Conservation (phyloP, 2,329 filamentous ascomycete species). For the Claviceps capensis region DNA sequence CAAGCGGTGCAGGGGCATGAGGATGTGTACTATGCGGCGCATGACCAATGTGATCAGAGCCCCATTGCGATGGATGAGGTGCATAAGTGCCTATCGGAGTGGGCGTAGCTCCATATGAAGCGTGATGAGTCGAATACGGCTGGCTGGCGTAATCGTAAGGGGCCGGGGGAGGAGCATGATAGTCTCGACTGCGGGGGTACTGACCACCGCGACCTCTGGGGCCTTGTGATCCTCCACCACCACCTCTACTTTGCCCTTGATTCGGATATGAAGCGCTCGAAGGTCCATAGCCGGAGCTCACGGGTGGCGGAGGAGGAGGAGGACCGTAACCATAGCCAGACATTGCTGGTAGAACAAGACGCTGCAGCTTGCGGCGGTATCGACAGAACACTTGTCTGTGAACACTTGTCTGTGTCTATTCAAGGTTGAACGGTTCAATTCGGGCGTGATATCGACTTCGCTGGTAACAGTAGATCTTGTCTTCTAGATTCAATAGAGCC, state of each 20-base stretch:
- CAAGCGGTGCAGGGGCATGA: constrained; percentile 33
- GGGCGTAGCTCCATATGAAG: constrained; percentile 20
- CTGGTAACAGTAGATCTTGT: background rate
- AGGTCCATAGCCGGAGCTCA: constrained; percentile 24
- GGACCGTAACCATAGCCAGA: constrained; percentile 36
- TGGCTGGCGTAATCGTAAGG: constrained; percentile 32
- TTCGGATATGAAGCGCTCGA: constrained; percentile 25
- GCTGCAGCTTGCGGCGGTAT: constrained; percentile 4
- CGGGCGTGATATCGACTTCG: background rate
- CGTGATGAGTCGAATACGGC: constrained; percentile 19
- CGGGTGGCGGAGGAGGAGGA: constrained; percentile 33
- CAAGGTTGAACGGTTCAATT: background rate
- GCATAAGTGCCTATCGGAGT: constrained; percentile 23
- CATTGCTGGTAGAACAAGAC: constrained; percentile 19
- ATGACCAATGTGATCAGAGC: constrained; percentile 22
- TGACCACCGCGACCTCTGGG: constrained; percentile 27
- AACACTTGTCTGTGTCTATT: constrained; percentile 9
- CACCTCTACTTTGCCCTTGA: constrained; percentile 25
- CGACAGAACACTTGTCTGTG: constrained; percentile 11
- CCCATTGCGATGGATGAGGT: constrained; percentile 27
- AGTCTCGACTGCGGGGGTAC: constrained; percentile 25
- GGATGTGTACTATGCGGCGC: constrained; percentile 26
- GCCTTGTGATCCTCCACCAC: constrained; percentile 21
- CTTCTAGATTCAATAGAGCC: background rate
- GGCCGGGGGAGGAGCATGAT: constrained; percentile 23